Evolutionary conservation across 2,329 filamentous ascomycete species (phyloP).

Genomic region (Atkinsonella hypoxylon): DNA sequence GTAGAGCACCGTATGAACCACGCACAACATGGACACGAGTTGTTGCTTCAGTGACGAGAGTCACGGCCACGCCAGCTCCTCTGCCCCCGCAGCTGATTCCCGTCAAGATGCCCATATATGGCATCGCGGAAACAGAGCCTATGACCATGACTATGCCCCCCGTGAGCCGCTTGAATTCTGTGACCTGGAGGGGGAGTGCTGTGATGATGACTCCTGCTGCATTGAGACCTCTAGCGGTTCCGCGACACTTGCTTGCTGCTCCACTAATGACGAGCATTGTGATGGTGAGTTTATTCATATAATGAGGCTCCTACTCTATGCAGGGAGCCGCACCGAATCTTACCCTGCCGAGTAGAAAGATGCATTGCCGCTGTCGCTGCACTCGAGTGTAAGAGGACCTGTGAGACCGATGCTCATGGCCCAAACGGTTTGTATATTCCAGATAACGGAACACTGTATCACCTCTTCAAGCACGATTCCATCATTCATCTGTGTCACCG

Average conservation of each 20-base stretch:
- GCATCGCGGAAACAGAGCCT: background rate
- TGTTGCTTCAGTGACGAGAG: conserved; percentile 7
- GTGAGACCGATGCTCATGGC: conserved; percentile 12
- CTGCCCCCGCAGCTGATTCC: conserved; percentile 1
- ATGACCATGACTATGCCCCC: background rate
- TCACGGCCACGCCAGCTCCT: background rate
- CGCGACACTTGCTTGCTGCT: conserved; percentile 14
- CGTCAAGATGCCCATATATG: background rate
- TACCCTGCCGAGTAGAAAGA: conserved; percentile 14
- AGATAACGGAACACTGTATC: background rate
- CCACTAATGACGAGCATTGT: conserved; percentile 15
- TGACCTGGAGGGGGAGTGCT: conserved; percentile 6
- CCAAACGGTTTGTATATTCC: conserved; percentile 13
- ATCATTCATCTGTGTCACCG: background rate
- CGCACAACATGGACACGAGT: conserved; percentile 7
- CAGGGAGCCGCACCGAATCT: conserved; percentile 1
- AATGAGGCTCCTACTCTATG: background rate
- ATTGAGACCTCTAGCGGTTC: conserved; percentile 8
- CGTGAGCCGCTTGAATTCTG: background rate
- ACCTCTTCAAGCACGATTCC: background rate
- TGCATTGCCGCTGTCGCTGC: conserved; percentile 20
- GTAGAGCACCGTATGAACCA: background rate
- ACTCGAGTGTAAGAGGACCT: conserved; percentile 19
- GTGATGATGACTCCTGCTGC: conserved; percentile 11
- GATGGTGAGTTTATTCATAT: conserved; percentile 11